phyloP scores from a whole-genome alignment of 2,329 filamentous ascomycete species.

The Diaporthe sp. region DNA sequence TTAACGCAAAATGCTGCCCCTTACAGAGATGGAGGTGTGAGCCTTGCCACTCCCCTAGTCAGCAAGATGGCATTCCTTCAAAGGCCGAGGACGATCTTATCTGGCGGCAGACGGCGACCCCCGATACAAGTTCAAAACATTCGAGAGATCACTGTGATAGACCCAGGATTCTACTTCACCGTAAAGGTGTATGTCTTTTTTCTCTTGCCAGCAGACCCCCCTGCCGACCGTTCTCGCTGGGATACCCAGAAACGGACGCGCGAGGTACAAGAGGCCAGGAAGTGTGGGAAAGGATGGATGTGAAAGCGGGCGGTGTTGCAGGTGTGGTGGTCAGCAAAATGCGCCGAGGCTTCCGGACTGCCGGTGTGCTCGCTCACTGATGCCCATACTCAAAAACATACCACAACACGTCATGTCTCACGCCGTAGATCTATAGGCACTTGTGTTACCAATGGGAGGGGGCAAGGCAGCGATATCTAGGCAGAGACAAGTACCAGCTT shows the following conservation, averaged over 20 bases:
- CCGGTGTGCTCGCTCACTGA: not conserved
- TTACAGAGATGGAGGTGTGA: not conserved
- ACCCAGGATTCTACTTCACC: not conserved
- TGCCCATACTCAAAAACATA: not conserved
- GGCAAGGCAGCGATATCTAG: not conserved
- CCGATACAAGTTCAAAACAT: not conserved
- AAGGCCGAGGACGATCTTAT: not conserved
- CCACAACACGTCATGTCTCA: not conserved
- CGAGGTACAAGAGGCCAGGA: not conserved
- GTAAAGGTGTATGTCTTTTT: not conserved
- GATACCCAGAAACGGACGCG: not conserved
- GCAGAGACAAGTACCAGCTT: not conserved
- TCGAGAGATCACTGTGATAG: not conserved
- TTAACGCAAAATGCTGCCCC: not conserved
- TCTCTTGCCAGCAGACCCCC: not conserved
- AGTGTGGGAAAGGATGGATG: not conserved
- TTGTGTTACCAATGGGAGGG: not conserved
- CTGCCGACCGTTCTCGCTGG: not conserved
- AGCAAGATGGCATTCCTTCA: not conserved
- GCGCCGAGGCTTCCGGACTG: not conserved
- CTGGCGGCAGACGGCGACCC: not conserved
- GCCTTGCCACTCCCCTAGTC: not conserved
- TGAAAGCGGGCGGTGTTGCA: not conserved
- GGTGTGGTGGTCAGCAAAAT: not conserved
- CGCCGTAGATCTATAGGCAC: not conserved